Base-by-base conservation (phyloP, 108 stramenopile genomes). In the Nannochloropsis salina region DNA sequence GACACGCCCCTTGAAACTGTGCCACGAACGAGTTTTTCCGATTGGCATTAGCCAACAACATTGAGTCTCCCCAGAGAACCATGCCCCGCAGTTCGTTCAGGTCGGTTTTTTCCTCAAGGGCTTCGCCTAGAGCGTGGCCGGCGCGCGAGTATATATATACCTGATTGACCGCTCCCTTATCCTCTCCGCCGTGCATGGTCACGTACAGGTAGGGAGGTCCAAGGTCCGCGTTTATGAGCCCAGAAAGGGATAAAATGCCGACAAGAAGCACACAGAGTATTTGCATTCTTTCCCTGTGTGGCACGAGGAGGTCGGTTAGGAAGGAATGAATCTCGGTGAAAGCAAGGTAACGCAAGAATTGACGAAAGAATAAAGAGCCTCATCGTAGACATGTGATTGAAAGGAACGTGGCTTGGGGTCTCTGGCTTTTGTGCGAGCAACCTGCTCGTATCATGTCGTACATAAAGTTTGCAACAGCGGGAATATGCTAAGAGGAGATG, bases 1-100 rank as follows among this genome's bases (percentile, higher is more conserved):
- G 61, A n/a, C 61, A 74, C 6, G 61, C 61, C 61, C 61, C 61
- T n/a, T 74, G 15, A n/a, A n/a, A 74, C n/a, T 74, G 61, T n/a
- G n/a, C 61, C 20, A 74, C n/a, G 8, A 74, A 74, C 3, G 61
- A 74, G n/a, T 74, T n/a, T 74, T n/a, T 15, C 61, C 61, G 61
- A 74, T 74, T 74, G n/a, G 61, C 61, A 74, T 74, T 74, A 4
- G 61, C 61, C 3, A 74, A n/a, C n/a, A 74, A n/a, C 20, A 74
- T 74, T 4, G 61, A 74, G 8, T 74, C 61, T 8, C 61, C 61
- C 61, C 61, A 74, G 20, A 74, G n/a, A 0, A n/a, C 8, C 61
- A 74, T 74, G 2, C 61, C 61, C 61, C 61, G 61, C n/a, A 74
- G n/a, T n/a, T 74, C 61, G 61, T 74, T 74, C 2, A 74, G 61